Evolutionary conservation across 73 alveolate species (phyloP).

Genomic region (Effrenium voratum): DNA sequence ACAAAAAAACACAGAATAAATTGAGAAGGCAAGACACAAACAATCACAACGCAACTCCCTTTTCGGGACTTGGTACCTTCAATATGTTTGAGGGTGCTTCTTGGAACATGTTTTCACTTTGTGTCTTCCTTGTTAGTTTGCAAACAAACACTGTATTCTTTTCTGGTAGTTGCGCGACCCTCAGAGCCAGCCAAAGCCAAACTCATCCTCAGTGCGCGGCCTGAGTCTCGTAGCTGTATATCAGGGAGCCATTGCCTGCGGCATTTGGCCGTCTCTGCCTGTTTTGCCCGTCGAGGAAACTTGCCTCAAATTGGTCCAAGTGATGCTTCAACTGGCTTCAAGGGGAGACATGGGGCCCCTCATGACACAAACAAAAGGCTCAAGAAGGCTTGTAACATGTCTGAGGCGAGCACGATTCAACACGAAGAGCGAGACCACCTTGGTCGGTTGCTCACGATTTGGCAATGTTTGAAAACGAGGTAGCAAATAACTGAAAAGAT

Average conservation of each 20-base stretch:
- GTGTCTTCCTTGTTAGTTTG: no score
- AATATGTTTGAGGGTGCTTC: no score
- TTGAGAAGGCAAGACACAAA: no score
- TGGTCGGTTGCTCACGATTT: no score
- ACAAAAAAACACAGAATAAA: no score
- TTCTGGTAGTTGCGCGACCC: no score
- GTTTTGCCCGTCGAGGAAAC: not conserved
- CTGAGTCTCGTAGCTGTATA: constrained; percentile 56
- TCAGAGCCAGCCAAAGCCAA: not conserved
- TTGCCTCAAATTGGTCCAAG: not conserved
- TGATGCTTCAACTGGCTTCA: not conserved
- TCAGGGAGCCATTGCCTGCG: constrained; percentile 69
- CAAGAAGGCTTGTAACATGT: not conserved
- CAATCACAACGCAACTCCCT: no score
- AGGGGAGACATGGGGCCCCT: not conserved
- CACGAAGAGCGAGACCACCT: constrained; percentile 22
- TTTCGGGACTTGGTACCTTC: no score
- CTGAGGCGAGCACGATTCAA: constrained; percentile 10
- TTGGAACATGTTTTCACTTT: no score
- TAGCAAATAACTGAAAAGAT: no score
- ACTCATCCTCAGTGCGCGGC: not conserved
- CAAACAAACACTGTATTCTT: no score
- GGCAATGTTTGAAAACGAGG: no score
- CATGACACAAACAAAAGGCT: not conserved
- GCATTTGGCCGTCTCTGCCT: not conserved